A percentile compares a stretch with the other conserved stretches of the same genome.
phyloP scores from a whole-genome alignment of 495 filamentous ascomycete genomes.

The Aspergillus funiculosus region DNA sequence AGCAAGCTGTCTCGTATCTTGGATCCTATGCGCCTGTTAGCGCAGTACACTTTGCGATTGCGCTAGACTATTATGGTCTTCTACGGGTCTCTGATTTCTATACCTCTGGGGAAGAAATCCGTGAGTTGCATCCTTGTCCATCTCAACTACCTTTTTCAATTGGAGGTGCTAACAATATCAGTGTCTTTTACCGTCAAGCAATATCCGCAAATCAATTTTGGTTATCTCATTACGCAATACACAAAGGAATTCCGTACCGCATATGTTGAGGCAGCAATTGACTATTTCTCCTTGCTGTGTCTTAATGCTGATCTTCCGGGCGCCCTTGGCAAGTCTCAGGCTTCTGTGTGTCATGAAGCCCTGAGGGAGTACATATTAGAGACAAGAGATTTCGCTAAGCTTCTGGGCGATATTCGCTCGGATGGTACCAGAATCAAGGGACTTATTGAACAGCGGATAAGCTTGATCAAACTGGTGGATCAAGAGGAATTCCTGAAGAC shows the following conservation, averaged over 20 bases:
- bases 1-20: constrained; percentile 85
- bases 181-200: constrained; percentile 67
- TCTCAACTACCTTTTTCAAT: constrained; percentile 3
- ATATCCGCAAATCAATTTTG: constrained; percentile 89
- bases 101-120: constrained; percentile 62
- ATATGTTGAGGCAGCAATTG: constrained; percentile 77
- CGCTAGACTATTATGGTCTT: constrained; percentile 84
- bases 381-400: constrained; percentile 84
- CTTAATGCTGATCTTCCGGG: constrained; percentile 81
- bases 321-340: constrained; percentile 66
- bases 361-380: constrained; percentile 93
- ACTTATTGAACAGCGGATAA: constrained; percentile 81
- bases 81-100: constrained; percentile 74
- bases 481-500: constrained; percentile 77
- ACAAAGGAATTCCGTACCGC: constrained; percentile 91
- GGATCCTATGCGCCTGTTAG: constrained; percentile 84
- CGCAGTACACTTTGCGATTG: constrained; percentile 91
- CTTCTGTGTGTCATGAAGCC: constrained; percentile 81
- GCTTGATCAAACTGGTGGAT: constrained; percentile 71
- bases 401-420: constrained; percentile 82
- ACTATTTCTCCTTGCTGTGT: constrained; percentile 90
- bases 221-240: constrained; percentile 86
- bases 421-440: constrained; percentile 80
- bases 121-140: constrained; percentile 37
- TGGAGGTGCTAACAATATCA: constrained; percentile 34